phyloP scores from a whole-genome alignment of 2,329 filamentous ascomycete species.

The Exophiala viscosa region DNA sequence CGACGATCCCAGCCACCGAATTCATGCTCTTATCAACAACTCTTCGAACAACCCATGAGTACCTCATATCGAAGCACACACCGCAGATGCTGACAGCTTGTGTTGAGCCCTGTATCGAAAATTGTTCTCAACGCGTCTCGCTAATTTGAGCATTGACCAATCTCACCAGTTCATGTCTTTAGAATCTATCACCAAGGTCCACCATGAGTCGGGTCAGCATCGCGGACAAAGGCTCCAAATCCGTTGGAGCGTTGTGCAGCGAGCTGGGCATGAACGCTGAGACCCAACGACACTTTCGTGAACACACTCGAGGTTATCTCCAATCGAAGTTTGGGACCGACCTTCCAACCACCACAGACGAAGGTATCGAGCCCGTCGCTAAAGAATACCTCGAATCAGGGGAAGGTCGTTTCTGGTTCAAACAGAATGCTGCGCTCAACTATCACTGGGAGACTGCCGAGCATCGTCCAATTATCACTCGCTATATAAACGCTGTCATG shows the following conservation, averaged over 20 bases:
- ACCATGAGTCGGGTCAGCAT: too few species aligned
- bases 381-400: slow-evolving; percentile 2
- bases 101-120: too few species aligned
- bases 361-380: slow-evolving; percentile 4
- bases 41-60: too few species aligned
- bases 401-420: slow-evolving; percentile 2
- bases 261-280: slow-evolving; percentile 9
- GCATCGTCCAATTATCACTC: slow-evolving; percentile 6
- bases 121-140: too few species aligned
- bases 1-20: too few species aligned
- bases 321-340: slow-evolving; percentile 2
- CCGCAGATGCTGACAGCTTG: too few species aligned
- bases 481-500: slow-evolving; percentile 6
- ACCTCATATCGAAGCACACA: too few species aligned
- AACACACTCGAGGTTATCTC: slow-evolving; percentile 6
- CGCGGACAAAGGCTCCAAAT: slow-evolving; percentile 12
- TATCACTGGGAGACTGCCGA: slow-evolving; percentile 11
- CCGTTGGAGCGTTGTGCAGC: slow-evolving; percentile 4
- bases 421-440: slow-evolving; percentile 3
- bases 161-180: too few species aligned
- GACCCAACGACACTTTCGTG: slow-evolving; percentile 2
- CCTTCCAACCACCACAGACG: slow-evolving; percentile 5
- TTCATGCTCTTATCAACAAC: too few species aligned
- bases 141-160: too few species aligned
- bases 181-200: too few species aligned